Evolutionary conservation across 2,329 filamentous ascomycete genomes (phyloP).

Genomic region (Tolypocladium nubicola): DNA sequence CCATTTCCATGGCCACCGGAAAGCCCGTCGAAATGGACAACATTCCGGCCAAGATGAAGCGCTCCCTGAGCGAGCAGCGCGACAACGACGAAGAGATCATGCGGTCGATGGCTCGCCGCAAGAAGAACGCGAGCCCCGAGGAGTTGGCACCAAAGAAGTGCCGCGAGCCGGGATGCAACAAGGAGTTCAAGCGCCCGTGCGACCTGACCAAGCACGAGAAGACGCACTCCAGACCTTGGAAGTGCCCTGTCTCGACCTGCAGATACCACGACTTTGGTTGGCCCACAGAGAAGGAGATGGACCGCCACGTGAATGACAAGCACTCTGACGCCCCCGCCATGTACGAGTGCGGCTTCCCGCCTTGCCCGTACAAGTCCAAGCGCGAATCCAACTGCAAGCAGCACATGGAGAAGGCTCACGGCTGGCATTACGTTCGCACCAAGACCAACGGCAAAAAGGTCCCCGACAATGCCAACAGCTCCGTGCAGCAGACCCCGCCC

Average conservation of each 20-base stretch:
- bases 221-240: conserved; percentile 93
- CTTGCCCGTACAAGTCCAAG: conserved; percentile 90
- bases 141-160: conserved; percentile 74
- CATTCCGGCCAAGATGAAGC: conserved; percentile 46
- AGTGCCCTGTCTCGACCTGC: conserved; percentile 73
- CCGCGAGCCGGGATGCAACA: conserved; percentile 65
- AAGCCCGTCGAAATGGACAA: conserved; percentile 48
- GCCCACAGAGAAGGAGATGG: conserved; percentile 96
- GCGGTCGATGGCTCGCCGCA: conserved; percentile 90
- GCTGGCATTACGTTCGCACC: conserved; percentile 81
- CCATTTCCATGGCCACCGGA: conserved; percentile 66
- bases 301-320: conserved; percentile 93
- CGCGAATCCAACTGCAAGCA: conserved; percentile 96
- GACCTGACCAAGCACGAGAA: conserved; percentile 98
- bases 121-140: conserved; percentile 83
- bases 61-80: conserved; percentile 56
- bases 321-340: conserved; percentile 72
- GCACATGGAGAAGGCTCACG: conserved; percentile 96
- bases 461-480: conserved; percentile 32
- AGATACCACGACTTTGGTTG: conserved; percentile 86
- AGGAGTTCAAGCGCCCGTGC: conserved; percentile 93
- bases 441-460: conserved; percentile 76
- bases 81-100: conserved; percentile 74
- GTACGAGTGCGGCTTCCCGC: conserved; percentile 72
- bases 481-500: conserved; percentile 44